Conservation (phyloP, 2,329 filamentous ascomycete species). For the Metarhizium anisopliae region DNA sequence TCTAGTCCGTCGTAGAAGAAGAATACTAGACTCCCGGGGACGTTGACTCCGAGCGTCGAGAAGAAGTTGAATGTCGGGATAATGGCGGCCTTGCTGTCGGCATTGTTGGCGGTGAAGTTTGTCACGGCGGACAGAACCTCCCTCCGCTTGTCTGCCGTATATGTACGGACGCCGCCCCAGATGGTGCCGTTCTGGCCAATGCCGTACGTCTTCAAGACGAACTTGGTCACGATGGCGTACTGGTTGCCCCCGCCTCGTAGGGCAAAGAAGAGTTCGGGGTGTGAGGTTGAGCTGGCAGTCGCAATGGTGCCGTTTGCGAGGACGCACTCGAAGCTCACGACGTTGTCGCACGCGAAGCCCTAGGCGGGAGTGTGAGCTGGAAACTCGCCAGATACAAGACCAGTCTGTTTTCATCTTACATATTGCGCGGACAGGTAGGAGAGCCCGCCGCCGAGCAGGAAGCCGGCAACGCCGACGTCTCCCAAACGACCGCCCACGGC, state of each 20-base stretch:
- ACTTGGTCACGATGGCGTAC: slow-evolving; percentile 40
- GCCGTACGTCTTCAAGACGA: slow-evolving; percentile 31
- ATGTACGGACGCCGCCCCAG: slow-evolving; percentile 33
- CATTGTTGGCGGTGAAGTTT: slow-evolving; percentile 49
- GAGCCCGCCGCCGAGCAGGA: slow-evolving; percentile 43
- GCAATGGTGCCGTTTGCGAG: slow-evolving; percentile 39
- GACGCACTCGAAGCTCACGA: slow-evolving; percentile 42
- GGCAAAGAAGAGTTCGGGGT: slow-evolving; percentile 42
- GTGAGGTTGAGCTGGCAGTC: slow-evolving; percentile 28
- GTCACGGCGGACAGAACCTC: slow-evolving; percentile 37
- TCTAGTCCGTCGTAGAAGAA: slow-evolving; percentile 51
- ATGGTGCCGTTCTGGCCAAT: slow-evolving; percentile 29
- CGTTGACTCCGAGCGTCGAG: slow-evolving; percentile 16
- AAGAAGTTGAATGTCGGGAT: slow-evolving; percentile 43
- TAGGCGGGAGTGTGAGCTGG: background rate
- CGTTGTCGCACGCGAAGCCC: slow-evolving; percentile 10
- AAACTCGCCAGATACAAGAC: background rate
- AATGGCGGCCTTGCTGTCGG: slow-evolving; percentile 50
- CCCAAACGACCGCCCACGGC: slow-evolving; percentile 35
- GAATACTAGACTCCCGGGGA: slow-evolving; percentile 46
- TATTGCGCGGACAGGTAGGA: slow-evolving; percentile 42
- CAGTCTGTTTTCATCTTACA: slow-evolving; percentile 29
- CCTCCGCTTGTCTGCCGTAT: slow-evolving; percentile 18
- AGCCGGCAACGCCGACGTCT: slow-evolving; percentile 38
- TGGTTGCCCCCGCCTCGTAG: slow-evolving; percentile 50